Evolutionary conservation across 108 stramenopile genomes (phyloP), one percentile per base, ranked within the genome.

Genomic region (Heterococcus sp.): DNA sequence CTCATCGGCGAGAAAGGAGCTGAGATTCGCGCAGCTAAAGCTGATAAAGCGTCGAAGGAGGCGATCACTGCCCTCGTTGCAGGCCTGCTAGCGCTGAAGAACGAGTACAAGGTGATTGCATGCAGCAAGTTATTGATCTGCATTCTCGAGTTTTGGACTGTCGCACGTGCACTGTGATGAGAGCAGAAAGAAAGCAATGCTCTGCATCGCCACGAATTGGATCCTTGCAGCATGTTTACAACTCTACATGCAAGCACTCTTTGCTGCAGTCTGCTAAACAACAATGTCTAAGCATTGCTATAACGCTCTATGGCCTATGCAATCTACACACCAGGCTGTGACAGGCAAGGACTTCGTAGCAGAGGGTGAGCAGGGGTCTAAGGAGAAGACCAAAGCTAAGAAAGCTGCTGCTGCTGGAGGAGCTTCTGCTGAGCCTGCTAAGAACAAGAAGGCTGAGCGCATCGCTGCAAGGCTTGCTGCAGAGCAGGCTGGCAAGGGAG

Each of bases 1-100:
- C 75, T 87, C 39, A 93, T 95, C 74, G 75, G 87, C 36, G 89
- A 68, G 73, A 95, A 95, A 84, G 94, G 94, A 26, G 90, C 93
- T 37, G 90, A 93, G 77, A 93, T 95, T 72, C 90, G 93, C 8
- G 65, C 85, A 40, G 66, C 93, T 11, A 95, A 95, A 72, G 86
- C 88, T 0, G 91, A 90, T 32, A 91, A 91, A 33, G 74, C 87
- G 30, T 71, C 85, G 14, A 95, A 93, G 74, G 90, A 89, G 39
- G 78, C 65, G 8, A 68, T 95, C 40, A 92, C 88, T 38, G 92
- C 94, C n/a, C 90, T 93, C 75, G 74, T 95, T 38, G 84, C 83
- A 69, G 92, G 93, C 86, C 72, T 94, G 0, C 68, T 93, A 63
- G 82, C 88, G 1, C 90, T 95, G 72, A 93, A 95, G 75, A 46